These are phyloP conservation scores for Mycena capillaripes DNA, from an alignment of 768 basidiomycete genomes.

Conservation along the genomic window DNA sequence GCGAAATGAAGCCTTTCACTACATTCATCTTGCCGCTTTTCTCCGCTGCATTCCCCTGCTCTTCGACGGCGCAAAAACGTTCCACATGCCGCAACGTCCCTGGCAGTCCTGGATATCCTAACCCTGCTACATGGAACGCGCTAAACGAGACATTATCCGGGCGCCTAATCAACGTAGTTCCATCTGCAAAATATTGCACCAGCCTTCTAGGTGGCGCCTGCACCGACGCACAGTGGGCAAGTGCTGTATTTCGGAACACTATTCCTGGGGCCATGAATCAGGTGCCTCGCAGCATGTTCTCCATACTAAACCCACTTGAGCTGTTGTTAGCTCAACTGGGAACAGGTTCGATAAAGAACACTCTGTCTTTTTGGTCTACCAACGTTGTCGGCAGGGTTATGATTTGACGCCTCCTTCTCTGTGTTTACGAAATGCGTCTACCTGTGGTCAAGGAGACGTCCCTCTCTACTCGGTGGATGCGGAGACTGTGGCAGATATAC, in stretches of 20 bases:
- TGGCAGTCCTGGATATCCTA: slow-evolving; percentile 26
- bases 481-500: slow-evolving; percentile 52
- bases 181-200: slow-evolving; percentile 29
- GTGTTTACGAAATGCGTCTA: slow-evolving; percentile 23
- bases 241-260: slow-evolving; percentile 20
- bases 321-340: slow-evolving; percentile 18
- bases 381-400: slow-evolving; percentile 12
- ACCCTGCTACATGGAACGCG: slow-evolving; percentile 7
- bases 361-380: neutral
- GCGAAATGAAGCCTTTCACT: too few species aligned
- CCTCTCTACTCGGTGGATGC: slow-evolving; percentile 58
- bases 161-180: slow-evolving; percentile 28
- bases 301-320: neutral
- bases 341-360: slow-evolving; percentile 8
- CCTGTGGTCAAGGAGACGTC: slow-evolving; percentile 61
- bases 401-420: slow-evolving; percentile 26
- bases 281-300: neutral
- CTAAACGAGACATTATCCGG: slow-evolving; percentile 27
- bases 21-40: too few species aligned
- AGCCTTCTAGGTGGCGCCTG: slow-evolving; percentile 27
- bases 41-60: too few species aligned
- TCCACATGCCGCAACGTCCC: slow-evolving; percentile 33
- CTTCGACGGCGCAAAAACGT: too few species aligned
- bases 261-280: slow-evolving; percentile 35
- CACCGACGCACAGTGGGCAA: slow-evolving; percentile 33